Evolutionary conservation across 164 flowering plant genomes (phyloP), one percentile per base, ranked within the genome.

Genomic region (Amborella trichopoda): DNA sequence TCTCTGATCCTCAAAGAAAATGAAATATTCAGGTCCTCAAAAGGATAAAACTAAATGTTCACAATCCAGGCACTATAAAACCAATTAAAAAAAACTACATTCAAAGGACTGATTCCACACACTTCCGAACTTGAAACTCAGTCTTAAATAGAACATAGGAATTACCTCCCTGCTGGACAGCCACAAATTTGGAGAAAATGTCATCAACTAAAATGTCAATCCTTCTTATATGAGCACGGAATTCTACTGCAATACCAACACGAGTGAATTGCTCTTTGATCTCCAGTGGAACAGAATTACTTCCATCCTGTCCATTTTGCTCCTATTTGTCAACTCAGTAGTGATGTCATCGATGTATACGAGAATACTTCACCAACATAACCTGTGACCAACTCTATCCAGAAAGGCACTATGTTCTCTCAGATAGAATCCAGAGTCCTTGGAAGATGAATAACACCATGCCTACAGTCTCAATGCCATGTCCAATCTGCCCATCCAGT

Each of bases 401-500:
- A 67, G 59, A 76, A 80, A 22, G 90, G 88, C 94, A 82, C 76
- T 61, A 84, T 68, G 39, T 56, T 70, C 60, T 65, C 82, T 44
- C 70, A 72, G 16, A 80, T 68, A 61, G 80, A 80, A 61, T 78
- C 76, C 48, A 73, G 46, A 5, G 75, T 63, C 54, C 74, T 78
- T 12, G 99, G 99, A 66, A 91, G 95, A 58, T 91, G 96, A 61
- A 91, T 69, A 49, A 91, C 94, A 51, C 91, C 99, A 65, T 82
- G 93, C 95, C 71, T 80, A 91, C 26, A 87, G 82, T 46, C 84
- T 75, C 81, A 87, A 75, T 56, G 93, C 82, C 99, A 91, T 91
- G 73, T 80, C 88, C 52, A 91, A 62, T 47, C 96, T 87, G 68
- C 99, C 95, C 95, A 82, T 87, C 99, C 99, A 91, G 59, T 91